A percentile compares a stretch with the other conserved stretches of the same genome.
phyloP scores from a whole-genome alignment of 768 basidiomycete species.

The Rhizopogon vesiculosus region DNA sequence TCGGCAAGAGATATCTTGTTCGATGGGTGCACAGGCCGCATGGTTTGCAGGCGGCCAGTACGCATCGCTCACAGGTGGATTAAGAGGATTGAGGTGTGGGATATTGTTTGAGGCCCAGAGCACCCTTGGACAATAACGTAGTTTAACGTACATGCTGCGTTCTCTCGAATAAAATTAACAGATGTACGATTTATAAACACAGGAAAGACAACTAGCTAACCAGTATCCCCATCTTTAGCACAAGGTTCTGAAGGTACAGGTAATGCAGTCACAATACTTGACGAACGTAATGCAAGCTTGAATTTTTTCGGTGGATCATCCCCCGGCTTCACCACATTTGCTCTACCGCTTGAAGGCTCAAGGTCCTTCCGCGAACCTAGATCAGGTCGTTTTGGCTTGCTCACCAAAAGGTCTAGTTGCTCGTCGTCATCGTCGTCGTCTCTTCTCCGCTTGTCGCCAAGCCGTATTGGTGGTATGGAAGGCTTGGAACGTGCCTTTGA shows the following conservation, averaged over 20 bases:
- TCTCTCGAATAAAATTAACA: slow-evolving; percentile 1
- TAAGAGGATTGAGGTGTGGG: slow-evolving; percentile 2
- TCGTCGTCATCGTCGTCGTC: slow-evolving; percentile 70
- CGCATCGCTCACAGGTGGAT: slow-evolving; percentile 1
- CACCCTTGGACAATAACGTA: background rate
- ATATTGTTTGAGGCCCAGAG: background rate
- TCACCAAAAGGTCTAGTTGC: slow-evolving; percentile 53
- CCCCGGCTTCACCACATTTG: slow-evolving; percentile 23
- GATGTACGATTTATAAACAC: slow-evolving; percentile 1
- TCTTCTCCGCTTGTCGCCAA: slow-evolving; percentile 68
- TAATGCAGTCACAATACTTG: slow-evolving; percentile 17
- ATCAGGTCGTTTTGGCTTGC: slow-evolving; percentile 53
- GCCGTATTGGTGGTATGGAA: slow-evolving; percentile 41
- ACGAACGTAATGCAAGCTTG: slow-evolving; percentile 62
- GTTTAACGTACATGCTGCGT: background rate
- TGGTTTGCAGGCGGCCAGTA: slow-evolving; percentile 1
- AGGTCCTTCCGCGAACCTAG: slow-evolving; percentile 42
- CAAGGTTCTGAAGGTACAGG: slow-evolving; percentile 56
- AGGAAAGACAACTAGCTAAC: slow-evolving; percentile 31
- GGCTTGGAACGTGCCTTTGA: slow-evolving; percentile 27
- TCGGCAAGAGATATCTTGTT: background rate
- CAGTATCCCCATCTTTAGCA: slow-evolving; percentile 72
- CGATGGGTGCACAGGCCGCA: background rate
- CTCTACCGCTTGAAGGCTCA: slow-evolving; percentile 15
- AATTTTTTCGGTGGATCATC: slow-evolving; percentile 61